These are phyloP conservation scores for Hanseniaspora nectarophila DNA, from an alignment of 805 yeast species.

Conservation along the genomic window DNA sequence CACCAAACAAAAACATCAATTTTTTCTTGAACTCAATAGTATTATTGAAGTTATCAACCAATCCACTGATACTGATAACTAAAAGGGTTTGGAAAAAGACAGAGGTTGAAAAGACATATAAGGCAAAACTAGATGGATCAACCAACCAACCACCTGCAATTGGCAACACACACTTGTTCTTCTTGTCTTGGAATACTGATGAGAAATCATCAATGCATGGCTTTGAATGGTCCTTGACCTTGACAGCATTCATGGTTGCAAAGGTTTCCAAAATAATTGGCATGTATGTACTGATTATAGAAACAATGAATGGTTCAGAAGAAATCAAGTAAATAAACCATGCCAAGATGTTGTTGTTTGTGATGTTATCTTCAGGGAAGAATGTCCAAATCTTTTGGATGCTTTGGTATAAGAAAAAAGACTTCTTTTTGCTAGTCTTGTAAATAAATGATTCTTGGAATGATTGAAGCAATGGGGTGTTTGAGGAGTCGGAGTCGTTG, in stretches of 20 bases:
- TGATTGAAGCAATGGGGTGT: not conserved
- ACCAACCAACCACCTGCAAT: conserved; percentile 38
- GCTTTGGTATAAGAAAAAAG: not conserved
- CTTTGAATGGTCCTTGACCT: conserved; percentile 42
- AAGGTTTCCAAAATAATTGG: conserved; percentile 60
- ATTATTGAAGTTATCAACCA: conserved; percentile 39
- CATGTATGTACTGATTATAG: conserved; percentile 67
- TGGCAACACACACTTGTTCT: conserved; percentile 36
- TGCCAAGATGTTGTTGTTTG: conserved; percentile 39
- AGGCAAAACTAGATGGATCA: conserved; percentile 62
- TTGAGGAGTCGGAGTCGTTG: not conserved
- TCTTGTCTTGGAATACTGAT: conserved; percentile 17
- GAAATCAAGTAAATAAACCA: conserved; percentile 67
- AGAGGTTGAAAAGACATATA: conserved; percentile 61
- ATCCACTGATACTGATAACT: conserved; percentile 67
- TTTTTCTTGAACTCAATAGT: conserved; percentile 40
- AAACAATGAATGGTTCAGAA: conserved; percentile 68
- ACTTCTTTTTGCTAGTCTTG: not conserved
- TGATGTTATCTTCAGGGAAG: conserved; percentile 19
- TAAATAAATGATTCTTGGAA: not conserved
- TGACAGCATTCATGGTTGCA: conserved; percentile 63
- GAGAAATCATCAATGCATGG: conserved; percentile 34
- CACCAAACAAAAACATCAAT: conserved; percentile 45
- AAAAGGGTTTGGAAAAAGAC: conserved; percentile 60
- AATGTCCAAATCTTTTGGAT: not conserved